Evolutionary conservation across 768 basidiomycete genomes (phyloP), one percentile per base, ranked within the genome.

Genomic region (Hysterangium stoloniferum): DNA sequence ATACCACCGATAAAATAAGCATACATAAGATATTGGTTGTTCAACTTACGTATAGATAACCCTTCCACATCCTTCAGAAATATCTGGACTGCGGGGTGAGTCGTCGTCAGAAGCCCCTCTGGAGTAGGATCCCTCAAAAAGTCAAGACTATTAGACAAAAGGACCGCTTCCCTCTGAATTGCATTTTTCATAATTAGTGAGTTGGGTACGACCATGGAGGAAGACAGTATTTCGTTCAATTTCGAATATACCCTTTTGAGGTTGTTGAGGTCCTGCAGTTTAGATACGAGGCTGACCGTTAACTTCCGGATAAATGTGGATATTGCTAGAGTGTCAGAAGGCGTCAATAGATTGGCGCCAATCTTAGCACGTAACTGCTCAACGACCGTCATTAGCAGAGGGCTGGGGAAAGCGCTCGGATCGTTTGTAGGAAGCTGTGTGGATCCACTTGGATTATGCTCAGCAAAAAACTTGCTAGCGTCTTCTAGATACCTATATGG

Each of bases 401-500:
- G 88, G 55, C 86, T 90, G 4, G 82, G 59, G 47, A 59, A 48
- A 22, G 59, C 57, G 8, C 41, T 32, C 4, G 55, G 45, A 32
- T 42, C 44, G 17, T 52, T 20, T 25, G 2, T 19, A 6, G 29
- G 25, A 15, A 22, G 25, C 3, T 11, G 25, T n/a, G 11, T 15
- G 12, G 19, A 34, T 19, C 3, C 17, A n/a, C 15, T 36, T 22
- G 17, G 19, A 15, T 47, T 20, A 13, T 13, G 9, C 29, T 17
- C 20, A 12, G 37, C 45, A 20, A 56, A 51, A 22, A 47, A 41
- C 9, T 77, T 31, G 70, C 66, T 9, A 56, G 82, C 65, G 20
- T 82, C 82, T 58, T 96, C 93, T 47, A 95, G 72, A 61, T 95
- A 97, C 25, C 79, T 76, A 62, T 92, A 87, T 0, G 91, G 88